These are phyloP conservation scores for Xylaria curta DNA, from an alignment of 495 filamentous ascomycete genomes.

Conservation along the genomic window DNA sequence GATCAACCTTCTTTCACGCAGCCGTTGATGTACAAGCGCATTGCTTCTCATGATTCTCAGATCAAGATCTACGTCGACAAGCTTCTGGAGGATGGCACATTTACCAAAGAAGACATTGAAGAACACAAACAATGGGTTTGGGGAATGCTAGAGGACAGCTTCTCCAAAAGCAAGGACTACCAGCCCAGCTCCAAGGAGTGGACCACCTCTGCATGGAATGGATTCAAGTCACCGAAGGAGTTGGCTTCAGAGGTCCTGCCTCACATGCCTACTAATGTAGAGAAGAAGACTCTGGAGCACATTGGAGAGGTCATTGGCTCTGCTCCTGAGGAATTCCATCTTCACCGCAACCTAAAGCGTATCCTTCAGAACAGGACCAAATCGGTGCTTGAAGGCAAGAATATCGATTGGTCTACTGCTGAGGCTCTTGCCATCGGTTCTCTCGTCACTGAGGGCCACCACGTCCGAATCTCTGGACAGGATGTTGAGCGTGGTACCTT, in stretches of 20 bases:
- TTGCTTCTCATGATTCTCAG: conserved; percentile 76
- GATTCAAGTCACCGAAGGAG: conserved; percentile 98
- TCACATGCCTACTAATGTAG: conserved; percentile 86
- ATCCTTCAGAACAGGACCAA: conserved; percentile 90
- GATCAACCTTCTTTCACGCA: conserved; percentile 99
- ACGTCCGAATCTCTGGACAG: conserved; percentile 96
- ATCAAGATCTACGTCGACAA: conserved; percentile 88
- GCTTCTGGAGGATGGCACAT: conserved; percentile 87
- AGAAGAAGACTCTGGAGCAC: conserved; percentile 70
- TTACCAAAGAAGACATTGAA: conserved; percentile 96
- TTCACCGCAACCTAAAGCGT: conserved; percentile 96
- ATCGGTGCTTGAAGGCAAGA: conserved; percentile 88
- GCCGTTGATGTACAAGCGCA: conserved; percentile 98
- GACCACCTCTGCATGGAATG: conserved; percentile 98
- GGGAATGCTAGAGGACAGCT: conserved; percentile 98
- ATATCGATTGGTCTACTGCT: conserved; percentile 96
- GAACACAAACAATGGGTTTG: conserved; percentile 99
- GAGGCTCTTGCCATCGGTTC: conserved; percentile 96
- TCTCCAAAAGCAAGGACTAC: conserved; percentile 95
- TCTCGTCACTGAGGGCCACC: conserved; percentile 88
- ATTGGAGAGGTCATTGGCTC: conserved; percentile 78
- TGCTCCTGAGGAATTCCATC: conserved; percentile 81
- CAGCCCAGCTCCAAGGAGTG: conserved; percentile 96
- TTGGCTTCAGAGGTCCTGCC: conserved; percentile 92
- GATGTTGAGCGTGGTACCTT: conserved; percentile 99